Conservation (phyloP, 345 rosid species). For the Cardiospermum halicacabum region DNA sequence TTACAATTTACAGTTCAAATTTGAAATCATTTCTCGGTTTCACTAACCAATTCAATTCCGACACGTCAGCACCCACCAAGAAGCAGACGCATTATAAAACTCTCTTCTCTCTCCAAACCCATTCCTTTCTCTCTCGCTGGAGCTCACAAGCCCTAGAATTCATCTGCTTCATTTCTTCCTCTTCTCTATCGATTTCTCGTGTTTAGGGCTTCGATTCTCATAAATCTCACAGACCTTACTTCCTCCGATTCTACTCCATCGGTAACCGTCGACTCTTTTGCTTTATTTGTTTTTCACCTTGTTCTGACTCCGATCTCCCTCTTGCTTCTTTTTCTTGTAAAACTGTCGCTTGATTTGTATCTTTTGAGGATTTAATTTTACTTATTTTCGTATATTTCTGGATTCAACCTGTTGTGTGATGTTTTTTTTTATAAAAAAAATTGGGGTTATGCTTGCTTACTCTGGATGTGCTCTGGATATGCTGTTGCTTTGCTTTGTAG, state of each 20-base stretch:
- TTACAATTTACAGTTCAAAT: neutral
- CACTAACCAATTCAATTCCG: neutral
- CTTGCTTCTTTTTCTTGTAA: neutral
- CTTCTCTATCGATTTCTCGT: neutral
- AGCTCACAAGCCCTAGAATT: neutral
- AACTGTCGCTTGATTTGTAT: neutral
- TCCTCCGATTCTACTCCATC: neutral
- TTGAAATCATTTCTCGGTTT: neutral
- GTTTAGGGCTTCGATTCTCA: neutral
- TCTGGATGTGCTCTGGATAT: neutral
- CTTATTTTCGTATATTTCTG: neutral
- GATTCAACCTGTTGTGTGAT: neutral
- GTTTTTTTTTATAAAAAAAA: neutral
- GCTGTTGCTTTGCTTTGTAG: neutral
- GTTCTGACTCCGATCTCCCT: neutral
- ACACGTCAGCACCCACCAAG: slow-evolving; percentile 16
- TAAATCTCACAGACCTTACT: neutral
- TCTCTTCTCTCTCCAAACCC: neutral
- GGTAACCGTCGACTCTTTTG: slow-evolving; percentile 2
- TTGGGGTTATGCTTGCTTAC: neutral
- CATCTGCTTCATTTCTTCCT: neutral
- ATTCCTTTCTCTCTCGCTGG: neutral
- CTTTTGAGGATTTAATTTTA: neutral
- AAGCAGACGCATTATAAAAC: slow-evolving; percentile 3
- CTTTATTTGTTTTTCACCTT: neutral